A percentile compares a stretch with the other conserved stretches of the same genome.
These are phyloP conservation scores for Daldinia sp. DNA, from an alignment of 2,329 filamentous ascomycete genomes.

Conservation along the genomic window DNA sequence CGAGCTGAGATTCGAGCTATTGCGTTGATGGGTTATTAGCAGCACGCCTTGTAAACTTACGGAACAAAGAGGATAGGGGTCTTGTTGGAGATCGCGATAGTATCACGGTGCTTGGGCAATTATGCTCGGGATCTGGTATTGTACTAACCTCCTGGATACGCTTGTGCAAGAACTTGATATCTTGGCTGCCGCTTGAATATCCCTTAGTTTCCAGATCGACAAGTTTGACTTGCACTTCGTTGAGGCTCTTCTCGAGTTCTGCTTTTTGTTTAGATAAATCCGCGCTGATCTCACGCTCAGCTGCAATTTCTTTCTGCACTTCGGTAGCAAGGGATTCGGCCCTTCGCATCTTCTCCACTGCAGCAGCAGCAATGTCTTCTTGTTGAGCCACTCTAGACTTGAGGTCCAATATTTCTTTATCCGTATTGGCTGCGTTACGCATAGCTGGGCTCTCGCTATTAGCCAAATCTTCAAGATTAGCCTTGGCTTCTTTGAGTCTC, in stretches of 20 bases:
- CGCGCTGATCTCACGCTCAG: conserved; percentile 82
- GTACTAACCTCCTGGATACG: conserved; percentile 88
- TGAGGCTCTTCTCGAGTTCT: conserved; percentile 85
- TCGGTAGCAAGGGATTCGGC: conserved; percentile 88
- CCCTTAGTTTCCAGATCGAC: conserved; percentile 97
- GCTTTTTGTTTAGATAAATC: conserved; percentile 91
- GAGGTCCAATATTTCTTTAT: conserved; percentile 88
- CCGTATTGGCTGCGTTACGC: conserved; percentile 86
- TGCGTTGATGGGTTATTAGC: conserved; percentile 42
- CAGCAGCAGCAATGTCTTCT: conserved; percentile 89
- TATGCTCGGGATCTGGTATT: conserved; percentile 24
- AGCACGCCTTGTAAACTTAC: conserved; percentile 35
- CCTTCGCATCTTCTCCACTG: conserved; percentile 95
- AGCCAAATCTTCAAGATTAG: conserved; percentile 86
- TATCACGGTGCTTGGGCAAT: conserved; percentile 13
- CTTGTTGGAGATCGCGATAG: conserved; percentile 24
- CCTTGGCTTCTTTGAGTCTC: conserved; percentile 84
- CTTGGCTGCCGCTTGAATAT: conserved; percentile 91
- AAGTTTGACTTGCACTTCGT: conserved; percentile 87
- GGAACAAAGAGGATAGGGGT: conserved; percentile 38
- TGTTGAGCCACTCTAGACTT: conserved; percentile 90
- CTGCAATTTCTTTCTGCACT: conserved; percentile 89
- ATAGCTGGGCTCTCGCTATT: conserved; percentile 86
- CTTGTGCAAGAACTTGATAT: conserved; percentile 93
- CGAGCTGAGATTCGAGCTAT: conserved; percentile 87